Evolutionary conservation across 306 rosid species (phyloP), one percentile per base, ranked within the genome.

Genomic region (Quercus glauca): DNA sequence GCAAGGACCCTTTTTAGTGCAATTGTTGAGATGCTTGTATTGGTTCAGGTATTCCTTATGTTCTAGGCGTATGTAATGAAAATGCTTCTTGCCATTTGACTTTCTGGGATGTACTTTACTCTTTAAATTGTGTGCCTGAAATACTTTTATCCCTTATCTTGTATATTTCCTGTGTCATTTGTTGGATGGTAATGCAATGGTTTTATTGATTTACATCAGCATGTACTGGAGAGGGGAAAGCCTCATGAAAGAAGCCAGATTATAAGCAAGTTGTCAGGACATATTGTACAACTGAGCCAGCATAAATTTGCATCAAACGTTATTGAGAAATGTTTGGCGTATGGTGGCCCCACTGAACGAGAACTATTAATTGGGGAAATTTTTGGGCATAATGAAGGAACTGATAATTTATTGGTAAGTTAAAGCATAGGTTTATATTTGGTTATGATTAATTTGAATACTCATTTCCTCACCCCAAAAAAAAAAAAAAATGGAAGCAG

Each of bases 191-290:
- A 49, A 69, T 75, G 75, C 29, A 49, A 19, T 78, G 17, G 23
- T 74, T 78, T 18, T 78, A n/a, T 74, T 35, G 72, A 68, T 68
- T 68, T 80, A 69, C 69, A 71, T 53, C 87, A 91, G 96, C 96
- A 91, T 87, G 96, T 91, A n/a, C 80, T 91, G 85, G 93, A 89
- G 89, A 89, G 92, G 79, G 96, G 93, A 45, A 89, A 80, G 63
- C 78, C 88, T 83, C 87, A 78, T 14, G 93, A 91, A 85, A 89
- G 93, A 86, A 80, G 89, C 79, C 89, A 86, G 90, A 91, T 91
- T 78, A 89, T 91, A 49, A 51, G 85, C 85, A 89, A 91, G 85
- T 78, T 91, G 65, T 83, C 88, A 2, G 92, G 96, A 74, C 87
- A 87, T 85, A 69, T 91, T 52, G 88, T 89, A 56, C 88, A 83